Percentiles rank a stretch among this genome's conserved stretches.
Conservation (phyloP, 192 early-diverging fungal species). For the Globomyces pollinis-pini region DNA sequence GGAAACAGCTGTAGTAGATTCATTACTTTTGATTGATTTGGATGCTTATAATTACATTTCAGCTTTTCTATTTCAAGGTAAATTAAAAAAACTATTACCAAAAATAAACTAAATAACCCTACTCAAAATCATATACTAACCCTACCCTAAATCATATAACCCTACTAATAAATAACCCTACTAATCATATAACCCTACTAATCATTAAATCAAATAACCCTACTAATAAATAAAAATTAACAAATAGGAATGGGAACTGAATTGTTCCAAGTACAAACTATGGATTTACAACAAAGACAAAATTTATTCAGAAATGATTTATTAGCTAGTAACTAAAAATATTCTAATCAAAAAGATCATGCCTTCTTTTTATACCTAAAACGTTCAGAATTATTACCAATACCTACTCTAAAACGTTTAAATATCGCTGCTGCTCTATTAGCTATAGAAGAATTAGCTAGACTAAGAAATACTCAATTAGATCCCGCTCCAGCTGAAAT, state of each 20-base stretch:
- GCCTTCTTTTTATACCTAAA: constrained; percentile 1
- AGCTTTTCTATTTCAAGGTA: constrained; percentile 5
- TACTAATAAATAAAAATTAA: neutral
- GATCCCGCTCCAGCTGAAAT: neutral
- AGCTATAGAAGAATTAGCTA: constrained; percentile 6
- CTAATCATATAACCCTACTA: too few relatives aligned
- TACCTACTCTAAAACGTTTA: constrained; percentile 4
- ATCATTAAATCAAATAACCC: too few relatives aligned
- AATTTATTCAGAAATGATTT: neutral
- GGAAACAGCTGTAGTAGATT: too few relatives aligned
- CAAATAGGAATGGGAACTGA: neutral
- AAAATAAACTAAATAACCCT: neutral
- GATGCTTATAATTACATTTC: constrained; percentile 10
- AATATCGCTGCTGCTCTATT: neutral
- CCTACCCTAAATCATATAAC: too few relatives aligned
- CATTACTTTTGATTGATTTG: constrained; percentile 3
- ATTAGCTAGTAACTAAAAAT: neutral
- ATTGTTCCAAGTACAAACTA: neutral
- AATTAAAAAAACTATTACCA: neutral
- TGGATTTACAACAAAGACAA: neutral
- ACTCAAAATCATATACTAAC: neutral
- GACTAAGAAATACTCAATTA: neutral
- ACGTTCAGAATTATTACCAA: neutral
- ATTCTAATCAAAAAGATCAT: neutral
- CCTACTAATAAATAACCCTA: too few relatives aligned